Percentiles rank a stretch among this genome's conserved stretches.
phyloP scores from a whole-genome alignment of 192 early-diverging fungal genomes.

The Coemansia sp. region DNA sequence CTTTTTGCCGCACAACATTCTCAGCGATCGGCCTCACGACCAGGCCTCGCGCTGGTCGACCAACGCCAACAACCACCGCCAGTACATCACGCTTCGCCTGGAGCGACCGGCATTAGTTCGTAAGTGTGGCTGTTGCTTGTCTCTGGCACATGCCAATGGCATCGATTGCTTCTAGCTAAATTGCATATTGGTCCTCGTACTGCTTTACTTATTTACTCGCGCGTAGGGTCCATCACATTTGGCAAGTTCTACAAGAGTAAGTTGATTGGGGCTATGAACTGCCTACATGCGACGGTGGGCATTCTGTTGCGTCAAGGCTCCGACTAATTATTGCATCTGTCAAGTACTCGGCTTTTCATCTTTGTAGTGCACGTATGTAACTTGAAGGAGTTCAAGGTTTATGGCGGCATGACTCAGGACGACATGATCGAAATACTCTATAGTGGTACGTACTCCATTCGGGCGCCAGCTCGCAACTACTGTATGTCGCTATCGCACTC shows the following conservation, averaged over 20 bases:
- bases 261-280: background rate
- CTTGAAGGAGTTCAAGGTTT: slow-evolving; percentile 96
- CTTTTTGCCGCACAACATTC: slow-evolving; percentile 87
- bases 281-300: too few relatives aligned
- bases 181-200: background rate
- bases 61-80: slow-evolving; percentile 84
- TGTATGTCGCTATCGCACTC: background rate
- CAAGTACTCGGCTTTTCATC: background rate
- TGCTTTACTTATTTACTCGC: slow-evolving; percentile 6
- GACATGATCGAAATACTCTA: slow-evolving; percentile 90
- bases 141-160: slow-evolving; percentile 43
- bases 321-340: background rate
- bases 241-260: slow-evolving; percentile 84
- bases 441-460: slow-evolving; percentile 47
- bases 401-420: slow-evolving; percentile 78
- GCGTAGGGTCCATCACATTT: slow-evolving; percentile 76
- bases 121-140: slow-evolving; percentile 55
- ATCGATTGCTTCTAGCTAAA: slow-evolving; percentile 45
- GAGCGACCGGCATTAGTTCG: slow-evolving; percentile 83
- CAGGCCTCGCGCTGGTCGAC: slow-evolving; percentile 93
- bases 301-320: too few relatives aligned
- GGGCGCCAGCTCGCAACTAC: slow-evolving; percentile 9
- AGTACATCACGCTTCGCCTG: slow-evolving; percentile 92
- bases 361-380: slow-evolving; percentile 86
- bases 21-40: slow-evolving; percentile 81